A percentile compares a stretch with the other conserved stretches of the same genome.
phyloP scores from a whole-genome alignment of 441 rosid genomes.

The Gossypium schwendimanii region DNA sequence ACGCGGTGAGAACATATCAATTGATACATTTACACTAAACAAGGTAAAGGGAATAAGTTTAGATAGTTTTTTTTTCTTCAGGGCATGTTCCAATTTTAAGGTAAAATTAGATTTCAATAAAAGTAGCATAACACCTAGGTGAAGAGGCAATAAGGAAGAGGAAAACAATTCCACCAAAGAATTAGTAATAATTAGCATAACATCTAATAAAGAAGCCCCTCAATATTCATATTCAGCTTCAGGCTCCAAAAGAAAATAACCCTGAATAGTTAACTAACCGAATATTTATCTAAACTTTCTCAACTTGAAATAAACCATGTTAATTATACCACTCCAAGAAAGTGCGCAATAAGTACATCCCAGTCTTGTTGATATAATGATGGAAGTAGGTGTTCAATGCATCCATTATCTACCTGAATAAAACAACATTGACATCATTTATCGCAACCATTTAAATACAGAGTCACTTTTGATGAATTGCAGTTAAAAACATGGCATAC shows the following conservation, averaged over 20 bases:
- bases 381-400: constrained; percentile 77
- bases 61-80: background rate
- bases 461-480: background rate
- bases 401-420: constrained; percentile 85
- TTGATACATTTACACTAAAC: background rate
- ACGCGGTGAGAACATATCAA: background rate
- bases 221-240: background rate
- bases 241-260: background rate
- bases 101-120: background rate
- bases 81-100: background rate
- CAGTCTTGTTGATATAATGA: constrained; percentile 74
- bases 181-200: background rate
- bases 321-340: constrained; percentile 89
- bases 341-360: constrained; percentile 96
- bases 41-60: background rate
- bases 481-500: constrained; percentile 31
- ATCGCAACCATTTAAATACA: background rate
- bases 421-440: constrained; percentile 7
- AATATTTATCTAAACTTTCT: background rate
- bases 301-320: constrained; percentile 4
- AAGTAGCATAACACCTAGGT: background rate
- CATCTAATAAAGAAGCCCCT: background rate
- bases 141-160: background rate
- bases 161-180: background rate
- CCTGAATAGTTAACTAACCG: background rate